Evolutionary conservation across 192 early-diverging fungal species (phyloP), one percentile per base, ranked within the genome.

Genomic region (Podila verticillata): DNA sequence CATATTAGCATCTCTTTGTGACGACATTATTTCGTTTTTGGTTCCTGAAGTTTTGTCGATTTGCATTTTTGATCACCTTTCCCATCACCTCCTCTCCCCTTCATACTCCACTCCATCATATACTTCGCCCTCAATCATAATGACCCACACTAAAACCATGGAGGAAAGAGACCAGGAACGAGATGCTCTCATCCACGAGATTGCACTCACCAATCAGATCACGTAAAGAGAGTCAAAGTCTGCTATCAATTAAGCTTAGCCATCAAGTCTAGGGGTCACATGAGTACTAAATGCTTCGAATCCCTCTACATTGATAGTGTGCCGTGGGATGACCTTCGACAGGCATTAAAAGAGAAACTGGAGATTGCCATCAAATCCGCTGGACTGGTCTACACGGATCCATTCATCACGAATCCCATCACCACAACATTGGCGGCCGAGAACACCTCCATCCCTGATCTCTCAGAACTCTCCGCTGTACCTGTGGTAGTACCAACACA

Each of bases 171-270:
- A 61, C 29, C 19, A 28, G 7, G 61, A 44, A 12, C 30, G 32
- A n/a, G 61, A 62, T 20, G 61, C 35, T 34, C 19, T 81, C 66
- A 57, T 82, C 34, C 28, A 82, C 48, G 26, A 84, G 61, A 61
- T 84, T 68, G 39, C 77, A 67, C 61, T 31, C 61, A 61, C 74
- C 79, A 36, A 84, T 69, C 48, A 84, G 63, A 15, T 84, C 83
- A 47, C 64, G 65, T 17, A 69, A 62, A 66, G 65, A 13, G 39
- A 15, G 39, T 12, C 36, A 39, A 12, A 12, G 32, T 34, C 10
- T 34, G 20, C 19, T 8, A 36, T 22, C 10, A 30, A 22, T 65
- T 56, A n/a, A 24, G 2, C 6, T 7, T 30, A 3, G 13, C 48
- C 48, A 65, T 30, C 20, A n/a, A 15, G n/a, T 29, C 24, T n/a